Conservation (phyloP, 2,329 filamentous ascomycete genomes). For the Periglandula ipomoeae region DNA sequence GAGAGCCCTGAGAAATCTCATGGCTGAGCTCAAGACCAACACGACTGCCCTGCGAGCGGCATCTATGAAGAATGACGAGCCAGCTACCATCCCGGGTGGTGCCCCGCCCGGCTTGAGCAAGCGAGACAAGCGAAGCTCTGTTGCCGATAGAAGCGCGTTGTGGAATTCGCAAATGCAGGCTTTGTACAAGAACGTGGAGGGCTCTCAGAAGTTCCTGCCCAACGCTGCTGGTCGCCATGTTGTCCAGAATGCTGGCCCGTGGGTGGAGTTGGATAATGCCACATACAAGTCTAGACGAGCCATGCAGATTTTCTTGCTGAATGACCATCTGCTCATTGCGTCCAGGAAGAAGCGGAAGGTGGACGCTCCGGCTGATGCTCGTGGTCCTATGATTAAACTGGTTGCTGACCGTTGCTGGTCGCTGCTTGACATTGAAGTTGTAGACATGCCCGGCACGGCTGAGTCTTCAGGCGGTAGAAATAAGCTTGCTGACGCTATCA, state of each 20-base stretch:
- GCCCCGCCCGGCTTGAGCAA: slow-evolving; percentile 51
- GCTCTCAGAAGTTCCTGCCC: slow-evolving; percentile 92
- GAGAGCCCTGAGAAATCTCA: slow-evolving; percentile 79
- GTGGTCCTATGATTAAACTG: slow-evolving; percentile 59
- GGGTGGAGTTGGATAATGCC: slow-evolving; percentile 94
- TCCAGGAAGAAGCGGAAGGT: slow-evolving; percentile 86
- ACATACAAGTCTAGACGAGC: slow-evolving; percentile 89
- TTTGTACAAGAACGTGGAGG: slow-evolving; percentile 94
- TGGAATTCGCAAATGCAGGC: slow-evolving; percentile 64
- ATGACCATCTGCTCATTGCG: slow-evolving; percentile 87
- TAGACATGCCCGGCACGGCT: slow-evolving; percentile 67
- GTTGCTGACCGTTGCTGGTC: slow-evolving; percentile 94
- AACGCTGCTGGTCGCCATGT: slow-evolving; percentile 88
- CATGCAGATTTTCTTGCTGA: slow-evolving; percentile 86
- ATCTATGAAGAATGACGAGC: slow-evolving; percentile 41
- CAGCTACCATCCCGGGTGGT: slow-evolving; percentile 39
- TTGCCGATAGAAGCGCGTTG: slow-evolving; percentile 57
- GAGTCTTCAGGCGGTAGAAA: slow-evolving; percentile 45
- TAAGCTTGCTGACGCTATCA: slow-evolving; percentile 76
- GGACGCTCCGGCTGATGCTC: slow-evolving; percentile 49
- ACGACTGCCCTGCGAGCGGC: slow-evolving; percentile 55
- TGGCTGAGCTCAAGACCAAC: slow-evolving; percentile 83
- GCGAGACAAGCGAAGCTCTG: slow-evolving; percentile 80
- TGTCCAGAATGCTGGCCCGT: slow-evolving; percentile 81
- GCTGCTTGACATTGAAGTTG: slow-evolving; percentile 82